Conservation (phyloP, 345 rosid genomes). For the Microthlaspi erraticum region DNA sequence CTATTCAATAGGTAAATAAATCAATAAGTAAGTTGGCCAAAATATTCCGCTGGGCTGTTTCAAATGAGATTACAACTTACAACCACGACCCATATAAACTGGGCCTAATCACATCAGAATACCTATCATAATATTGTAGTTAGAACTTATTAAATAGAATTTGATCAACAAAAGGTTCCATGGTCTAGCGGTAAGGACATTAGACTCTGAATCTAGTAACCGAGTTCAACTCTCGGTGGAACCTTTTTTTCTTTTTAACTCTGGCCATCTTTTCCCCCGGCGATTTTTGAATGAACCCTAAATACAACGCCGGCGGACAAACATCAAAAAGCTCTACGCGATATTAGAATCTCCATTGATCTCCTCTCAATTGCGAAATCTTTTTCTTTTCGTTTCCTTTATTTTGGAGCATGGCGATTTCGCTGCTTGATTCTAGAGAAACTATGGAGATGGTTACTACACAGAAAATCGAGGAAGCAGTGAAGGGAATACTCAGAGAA, state of each 20-base stretch:
- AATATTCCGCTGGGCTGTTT: not conserved
- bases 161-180: conserved; percentile 41
- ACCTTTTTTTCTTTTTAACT: conserved; percentile 44
- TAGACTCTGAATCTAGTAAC: conserved; percentile 97
- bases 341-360: not conserved
- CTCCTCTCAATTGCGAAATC: not conserved
- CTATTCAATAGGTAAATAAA: no score
- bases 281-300: conserved; percentile 40
- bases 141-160: no score
- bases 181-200: conserved; percentile 98
- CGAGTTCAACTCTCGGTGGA: conserved; percentile 98
- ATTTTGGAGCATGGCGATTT: not conserved
- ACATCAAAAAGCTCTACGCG: not conserved
- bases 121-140: no score
- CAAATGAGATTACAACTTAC: not conserved
- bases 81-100: not conserved
- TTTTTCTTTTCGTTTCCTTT: not conserved
- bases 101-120: not conserved
- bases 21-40: no score
- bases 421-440: conserved; percentile 2
- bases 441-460: conserved; percentile 48
- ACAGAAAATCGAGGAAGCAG: conserved; percentile 61
- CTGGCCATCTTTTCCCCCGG: not conserved
- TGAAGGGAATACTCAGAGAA: conserved; percentile 54
- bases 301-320: not conserved